Base-by-base conservation (phyloP, 805 yeast genomes). In the Isabelozyma heimii region DNA sequence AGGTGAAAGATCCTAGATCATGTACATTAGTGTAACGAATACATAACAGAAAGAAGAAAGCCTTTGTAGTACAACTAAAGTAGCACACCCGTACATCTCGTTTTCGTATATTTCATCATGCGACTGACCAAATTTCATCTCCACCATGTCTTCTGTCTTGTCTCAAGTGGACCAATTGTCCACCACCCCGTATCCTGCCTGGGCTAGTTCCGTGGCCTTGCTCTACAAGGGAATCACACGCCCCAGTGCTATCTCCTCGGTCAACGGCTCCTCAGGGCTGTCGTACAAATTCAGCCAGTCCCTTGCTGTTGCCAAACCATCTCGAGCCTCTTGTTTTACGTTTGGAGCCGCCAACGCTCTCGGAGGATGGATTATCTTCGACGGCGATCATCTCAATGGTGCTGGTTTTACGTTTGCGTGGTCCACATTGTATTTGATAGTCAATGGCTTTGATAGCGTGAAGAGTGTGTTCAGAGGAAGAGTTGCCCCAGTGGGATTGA, bases 401-500 rank as follows among this genome's bases (percentile, higher is more conserved):
- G 77, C 92, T 1, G 97, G 96, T 0, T 86, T 91, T 59, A 72
- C 79, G 6, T 74, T 81, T 57, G 95, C 94, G 2, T 91, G 97
- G 97, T 81, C 89, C 7, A 64, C 87, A 7, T 66, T 91, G 49
- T 91, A 89, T 59, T 61, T 85, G 49, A 62, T 91, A 10, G 89
- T 85, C 13, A 88, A 89, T 60, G 89, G 90, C 1, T 76, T 75
- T 38, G 77, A 82, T 6, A 73, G 87, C 10, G 43, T 85, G 26
- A 72, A 69, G 41, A 76, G 79, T 37, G 52, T 84, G 51, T 69
- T 81, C 48, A 75, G 81, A 44, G 84, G 84, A 44, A 82, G 83
- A 37, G 60, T 84, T 4, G 80, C 82, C 71, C 92, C 94, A 0
- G 58, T 88, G 42, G 70, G 77, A 6, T 69, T 90, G 40, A 69